A percentile compares a stretch with the other conserved stretches of the same genome.
These are phyloP conservation scores for Apiospora hydei DNA, from an alignment of 2,329 filamentous ascomycete species.

Conservation along the genomic window DNA sequence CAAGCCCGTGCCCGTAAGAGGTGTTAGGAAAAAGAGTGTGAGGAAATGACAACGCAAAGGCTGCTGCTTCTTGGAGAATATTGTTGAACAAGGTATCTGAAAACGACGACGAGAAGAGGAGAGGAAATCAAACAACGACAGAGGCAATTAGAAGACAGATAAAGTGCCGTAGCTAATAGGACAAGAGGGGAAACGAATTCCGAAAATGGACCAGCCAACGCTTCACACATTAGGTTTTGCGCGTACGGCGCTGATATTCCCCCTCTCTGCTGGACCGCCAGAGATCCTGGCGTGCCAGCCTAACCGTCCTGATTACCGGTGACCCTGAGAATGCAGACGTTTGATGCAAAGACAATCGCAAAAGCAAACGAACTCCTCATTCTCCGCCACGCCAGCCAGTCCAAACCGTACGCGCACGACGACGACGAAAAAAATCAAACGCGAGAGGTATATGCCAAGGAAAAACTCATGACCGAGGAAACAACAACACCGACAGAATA, in stretches of 20 bases:
- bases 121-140: slow-evolving; percentile 37
- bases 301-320: slow-evolving; percentile 43
- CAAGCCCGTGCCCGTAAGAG: slow-evolving; percentile 33
- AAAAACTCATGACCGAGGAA: slow-evolving; percentile 43
- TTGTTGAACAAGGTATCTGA: slow-evolving; percentile 70
- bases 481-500: slow-evolving; percentile 45
- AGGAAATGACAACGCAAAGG: slow-evolving; percentile 30
- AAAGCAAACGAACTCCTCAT: slow-evolving; percentile 40
- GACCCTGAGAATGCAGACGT: slow-evolving; percentile 44
- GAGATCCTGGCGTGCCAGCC: slow-evolving; percentile 42
- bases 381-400: slow-evolving; percentile 39
- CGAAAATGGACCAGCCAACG: slow-evolving; percentile 46
- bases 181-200: slow-evolving; percentile 54
- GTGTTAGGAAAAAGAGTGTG: slow-evolving; percentile 31
- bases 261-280: slow-evolving; percentile 37
- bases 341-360: slow-evolving; percentile 42
- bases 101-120: slow-evolving; percentile 40
- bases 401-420: slow-evolving; percentile 39
- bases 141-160: slow-evolving; percentile 48
- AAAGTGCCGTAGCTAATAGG: slow-evolving; percentile 55
- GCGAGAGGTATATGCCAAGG: slow-evolving; percentile 56
- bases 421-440: slow-evolving; percentile 40
- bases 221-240: slow-evolving; percentile 47
- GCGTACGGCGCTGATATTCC: slow-evolving; percentile 37
- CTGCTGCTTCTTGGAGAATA: slow-evolving; percentile 43